A percentile compares a stretch with the other conserved stretches of the same genome.
Conservation (phyloP, 2,329 filamentous ascomycete species). For the Paramyrothecium roridum region DNA sequence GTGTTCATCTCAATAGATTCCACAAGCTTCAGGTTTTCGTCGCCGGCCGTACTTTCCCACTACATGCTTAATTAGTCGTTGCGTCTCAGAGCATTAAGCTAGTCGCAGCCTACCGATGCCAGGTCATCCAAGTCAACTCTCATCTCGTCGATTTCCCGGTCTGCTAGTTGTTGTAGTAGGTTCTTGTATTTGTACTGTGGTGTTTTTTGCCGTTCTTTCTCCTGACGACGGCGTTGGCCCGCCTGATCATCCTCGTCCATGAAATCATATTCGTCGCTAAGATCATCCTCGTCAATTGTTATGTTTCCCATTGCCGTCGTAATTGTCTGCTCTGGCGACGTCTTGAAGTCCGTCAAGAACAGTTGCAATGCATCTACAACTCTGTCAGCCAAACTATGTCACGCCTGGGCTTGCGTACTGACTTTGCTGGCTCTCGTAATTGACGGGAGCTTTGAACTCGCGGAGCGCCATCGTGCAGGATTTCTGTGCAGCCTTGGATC, state of each 20-base stretch:
- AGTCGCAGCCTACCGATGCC: slow-evolving; percentile 53
- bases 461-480: slow-evolving; percentile 73
- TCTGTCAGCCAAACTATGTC: not conserved
- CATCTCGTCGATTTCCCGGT: slow-evolving; percentile 74
- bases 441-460: slow-evolving; percentile 72
- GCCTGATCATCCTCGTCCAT: slow-evolving; percentile 77
- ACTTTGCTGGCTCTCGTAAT: slow-evolving; percentile 87
- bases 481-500: slow-evolving; percentile 12
- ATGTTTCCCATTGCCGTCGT: slow-evolving; percentile 81
- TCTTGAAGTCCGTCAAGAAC: slow-evolving; percentile 88
- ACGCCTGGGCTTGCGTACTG: slow-evolving; percentile 24
- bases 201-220: slow-evolving; percentile 45
- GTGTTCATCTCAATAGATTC: slow-evolving; percentile 87
- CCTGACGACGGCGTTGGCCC: slow-evolving; percentile 44
- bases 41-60: slow-evolving; percentile 68
- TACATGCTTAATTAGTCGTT: slow-evolving; percentile 30
- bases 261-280: slow-evolving; percentile 89
- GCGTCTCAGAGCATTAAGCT: not conserved
- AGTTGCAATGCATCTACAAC: slow-evolving; percentile 75
- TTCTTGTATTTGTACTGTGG: slow-evolving; percentile 86
- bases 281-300: slow-evolving; percentile 80
- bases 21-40: slow-evolving; percentile 70
- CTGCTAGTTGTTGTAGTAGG: slow-evolving; percentile 80
- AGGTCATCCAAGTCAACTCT: slow-evolving; percentile 89
- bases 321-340: slow-evolving; percentile 65